Percentiles rank a stretch among this genome's conserved stretches.
These are phyloP conservation scores for Plasmodium yoelii DNA, from an alignment of 169 alveolate species.

Conservation along the genomic window DNA sequence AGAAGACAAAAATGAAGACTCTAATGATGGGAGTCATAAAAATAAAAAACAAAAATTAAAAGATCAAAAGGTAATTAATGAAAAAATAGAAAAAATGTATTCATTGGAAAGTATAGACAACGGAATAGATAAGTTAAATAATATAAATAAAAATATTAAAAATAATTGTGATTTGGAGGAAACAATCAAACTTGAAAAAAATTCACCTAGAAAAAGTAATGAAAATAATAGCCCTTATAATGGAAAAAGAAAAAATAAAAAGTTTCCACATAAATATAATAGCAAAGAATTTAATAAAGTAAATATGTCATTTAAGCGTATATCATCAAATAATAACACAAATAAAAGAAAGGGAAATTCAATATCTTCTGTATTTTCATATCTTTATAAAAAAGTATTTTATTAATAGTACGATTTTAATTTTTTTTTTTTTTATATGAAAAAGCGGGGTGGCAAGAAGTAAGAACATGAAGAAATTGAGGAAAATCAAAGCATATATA, in stretches of 20 bases:
- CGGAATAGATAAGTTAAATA: constrained; percentile 1
- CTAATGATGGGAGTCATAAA: constrained; percentile 3
- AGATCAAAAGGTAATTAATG: constrained; percentile 21
- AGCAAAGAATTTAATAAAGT: constrained; percentile 10
- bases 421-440: too few relatives aligned
- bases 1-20: neutral
- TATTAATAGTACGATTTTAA: constrained; percentile 2
- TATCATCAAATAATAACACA: constrained; percentile 1
- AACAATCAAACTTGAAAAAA: neutral
- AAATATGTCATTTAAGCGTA: constrained; percentile 29
- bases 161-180: neutral
- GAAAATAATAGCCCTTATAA: constrained; percentile 11
- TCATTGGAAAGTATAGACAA: constrained; percentile 3
- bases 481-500: too few relatives aligned
- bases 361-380: constrained; percentile 43
- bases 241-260: constrained; percentile 11
- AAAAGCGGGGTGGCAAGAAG: too few relatives aligned
- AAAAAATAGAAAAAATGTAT: constrained; percentile 15
- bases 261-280: neutral
- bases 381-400: constrained; percentile 50
- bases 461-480: too few relatives aligned
- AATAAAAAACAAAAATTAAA: constrained; percentile 16
- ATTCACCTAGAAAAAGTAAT: constrained; percentile 16
- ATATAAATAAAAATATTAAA: constrained; percentile 2
- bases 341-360: constrained; percentile 14